These are phyloP conservation scores for Salvia hispanica DNA, from an alignment of 257 asterid species.

Conservation along the genomic window DNA sequence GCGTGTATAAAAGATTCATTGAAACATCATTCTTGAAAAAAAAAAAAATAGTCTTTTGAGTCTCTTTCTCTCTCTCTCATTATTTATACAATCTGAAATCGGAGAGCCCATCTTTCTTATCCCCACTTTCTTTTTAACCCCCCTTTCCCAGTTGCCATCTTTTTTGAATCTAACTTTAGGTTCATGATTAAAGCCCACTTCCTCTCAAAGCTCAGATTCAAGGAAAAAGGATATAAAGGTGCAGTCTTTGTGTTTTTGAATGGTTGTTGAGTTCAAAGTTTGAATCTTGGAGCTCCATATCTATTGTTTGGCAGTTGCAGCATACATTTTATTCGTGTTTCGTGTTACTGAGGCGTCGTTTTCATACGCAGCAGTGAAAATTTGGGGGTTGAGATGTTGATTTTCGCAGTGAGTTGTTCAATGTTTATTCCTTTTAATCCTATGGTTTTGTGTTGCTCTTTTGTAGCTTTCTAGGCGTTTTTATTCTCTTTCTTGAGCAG, in stretches of 20 bases:
- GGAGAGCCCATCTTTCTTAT: slow-evolving; percentile 36
- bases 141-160: slow-evolving; percentile 32
- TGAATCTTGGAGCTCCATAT: slow-evolving; percentile 36
- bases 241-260: slow-evolving; percentile 26
- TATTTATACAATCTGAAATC: slow-evolving; percentile 39
- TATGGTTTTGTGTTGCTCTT: slow-evolving; percentile 54
- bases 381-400: slow-evolving; percentile 53
- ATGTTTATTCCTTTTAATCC: slow-evolving; percentile 84
- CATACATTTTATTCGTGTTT: neutral
- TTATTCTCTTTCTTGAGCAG: slow-evolving; percentile 93
- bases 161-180: slow-evolving; percentile 35
- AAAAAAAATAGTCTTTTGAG: neutral
- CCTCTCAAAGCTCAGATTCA: slow-evolving; percentile 39
- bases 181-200: slow-evolving; percentile 47
- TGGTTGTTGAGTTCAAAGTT: slow-evolving; percentile 33
- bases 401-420: slow-evolving; percentile 62
- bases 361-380: slow-evolving; percentile 52
- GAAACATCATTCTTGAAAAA: slow-evolving; percentile 39
- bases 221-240: slow-evolving; percentile 27
- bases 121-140: slow-evolving; percentile 34
- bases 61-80: slow-evolving; percentile 36
- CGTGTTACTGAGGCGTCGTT: slow-evolving; percentile 53
- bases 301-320: slow-evolving; percentile 1
- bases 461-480: slow-evolving; percentile 84
- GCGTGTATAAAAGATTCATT: slow-evolving; percentile 81